These are phyloP conservation scores for Durusdinium trenchii DNA, from an alignment of 73 alveolate genomes.

Conservation along the genomic window DNA sequence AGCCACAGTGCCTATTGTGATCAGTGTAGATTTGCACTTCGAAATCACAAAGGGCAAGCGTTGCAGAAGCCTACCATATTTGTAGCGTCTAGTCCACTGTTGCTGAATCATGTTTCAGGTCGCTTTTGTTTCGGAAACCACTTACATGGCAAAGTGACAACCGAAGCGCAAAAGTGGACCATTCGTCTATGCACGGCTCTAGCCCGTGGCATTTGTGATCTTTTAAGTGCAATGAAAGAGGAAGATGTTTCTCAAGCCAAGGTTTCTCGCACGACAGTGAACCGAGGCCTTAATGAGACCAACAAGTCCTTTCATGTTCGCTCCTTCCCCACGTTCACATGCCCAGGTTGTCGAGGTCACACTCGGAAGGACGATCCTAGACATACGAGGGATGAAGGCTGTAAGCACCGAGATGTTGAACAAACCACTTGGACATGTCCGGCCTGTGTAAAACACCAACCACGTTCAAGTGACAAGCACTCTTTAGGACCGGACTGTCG, in stretches of 20 bases:
- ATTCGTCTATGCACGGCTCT: neutral
- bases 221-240: too few relatives aligned
- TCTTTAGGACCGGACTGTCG: conserved; percentile 1
- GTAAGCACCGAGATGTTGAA: neutral
- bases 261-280: neutral
- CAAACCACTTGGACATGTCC: neutral
- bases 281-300: neutral
- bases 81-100: neutral
- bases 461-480: neutral
- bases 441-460: neutral
- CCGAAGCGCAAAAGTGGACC: conserved; percentile 10
- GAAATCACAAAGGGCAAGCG: neutral
- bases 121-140: neutral
- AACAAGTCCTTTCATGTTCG: neutral
- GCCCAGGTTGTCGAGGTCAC: conserved; percentile 50
- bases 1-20: neutral
- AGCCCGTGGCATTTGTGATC: conserved; percentile 22
- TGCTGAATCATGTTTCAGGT: neutral
- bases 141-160: neutral
- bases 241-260: neutral
- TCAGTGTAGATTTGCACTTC: neutral
- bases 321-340: neutral
- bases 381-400: neutral
- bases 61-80: neutral
- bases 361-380: neutral